These are phyloP conservation scores for Pyrenula aspistea DNA, from an alignment of 495 filamentous ascomycete genomes.

Conservation along the genomic window DNA sequence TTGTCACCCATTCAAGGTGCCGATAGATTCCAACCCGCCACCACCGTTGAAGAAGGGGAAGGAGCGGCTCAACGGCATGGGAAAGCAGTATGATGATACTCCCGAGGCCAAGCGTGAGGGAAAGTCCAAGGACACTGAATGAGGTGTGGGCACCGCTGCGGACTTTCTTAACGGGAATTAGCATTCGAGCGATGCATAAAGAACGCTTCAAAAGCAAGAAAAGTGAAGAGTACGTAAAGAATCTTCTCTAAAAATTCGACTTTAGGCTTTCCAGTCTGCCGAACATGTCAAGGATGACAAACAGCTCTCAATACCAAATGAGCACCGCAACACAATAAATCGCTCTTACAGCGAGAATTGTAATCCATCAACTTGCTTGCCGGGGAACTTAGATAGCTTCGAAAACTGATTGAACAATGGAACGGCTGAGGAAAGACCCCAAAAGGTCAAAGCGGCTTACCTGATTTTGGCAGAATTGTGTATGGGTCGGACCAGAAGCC, in stretches of 20 bases:
- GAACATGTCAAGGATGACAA: background rate
- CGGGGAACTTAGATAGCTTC: background rate
- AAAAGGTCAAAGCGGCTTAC: background rate
- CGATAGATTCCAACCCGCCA: constrained; percentile 7
- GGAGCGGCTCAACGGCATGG: background rate
- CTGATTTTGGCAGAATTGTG: background rate
- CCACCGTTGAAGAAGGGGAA: constrained; percentile 6
- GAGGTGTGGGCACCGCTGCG: background rate
- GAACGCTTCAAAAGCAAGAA: background rate
- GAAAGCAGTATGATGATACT: constrained; percentile 12
- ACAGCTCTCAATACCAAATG: no score
- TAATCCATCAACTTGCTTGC: background rate
- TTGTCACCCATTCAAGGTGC: constrained; percentile 10
- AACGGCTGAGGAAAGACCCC: background rate
- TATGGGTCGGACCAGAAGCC: background rate
- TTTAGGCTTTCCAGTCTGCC: no score
- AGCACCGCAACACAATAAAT: background rate
- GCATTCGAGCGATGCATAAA: background rate
- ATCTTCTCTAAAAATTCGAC: background rate
- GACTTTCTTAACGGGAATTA: background rate
- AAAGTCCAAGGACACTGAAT: constrained; percentile 2
- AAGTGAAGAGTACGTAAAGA: background rate
- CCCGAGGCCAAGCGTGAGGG: constrained; percentile 13
- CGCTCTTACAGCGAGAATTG: background rate
- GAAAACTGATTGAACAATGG: background rate